phyloP scores from a whole-genome alignment of 805 yeast genomes.

The Starmerella cellae region DNA sequence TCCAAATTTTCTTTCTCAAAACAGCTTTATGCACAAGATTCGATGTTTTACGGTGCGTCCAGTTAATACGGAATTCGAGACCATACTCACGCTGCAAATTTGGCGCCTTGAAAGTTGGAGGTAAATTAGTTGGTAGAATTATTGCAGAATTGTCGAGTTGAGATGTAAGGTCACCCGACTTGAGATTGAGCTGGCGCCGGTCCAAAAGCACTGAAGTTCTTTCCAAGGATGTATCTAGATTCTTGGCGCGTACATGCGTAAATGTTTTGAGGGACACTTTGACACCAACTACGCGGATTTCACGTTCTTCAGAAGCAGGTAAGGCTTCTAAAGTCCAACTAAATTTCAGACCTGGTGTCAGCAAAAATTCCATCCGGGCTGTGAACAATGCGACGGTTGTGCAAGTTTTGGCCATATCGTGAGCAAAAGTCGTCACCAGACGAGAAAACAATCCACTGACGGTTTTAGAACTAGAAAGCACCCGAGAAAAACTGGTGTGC shows the following conservation, averaged over 20 bases:
- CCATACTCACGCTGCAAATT: constrained; percentile 39
- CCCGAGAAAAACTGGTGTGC: constrained; percentile 6
- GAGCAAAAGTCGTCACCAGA: constrained; percentile 13
- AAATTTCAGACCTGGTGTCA: constrained; percentile 19
- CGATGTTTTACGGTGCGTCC: constrained; percentile 19
- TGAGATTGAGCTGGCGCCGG: constrained; percentile 3
- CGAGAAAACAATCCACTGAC: constrained; percentile 15
- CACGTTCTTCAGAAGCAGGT: constrained; percentile 2
- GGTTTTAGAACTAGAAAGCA: constrained; percentile 11
- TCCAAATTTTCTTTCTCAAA: constrained; percentile 12
- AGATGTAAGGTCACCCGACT: constrained; percentile 20
- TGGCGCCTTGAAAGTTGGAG: constrained; percentile 47
- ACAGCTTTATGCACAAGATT: constrained; percentile 16
- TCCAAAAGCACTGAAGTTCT: constrained; percentile 1
- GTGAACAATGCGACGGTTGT: constrained; percentile 9
- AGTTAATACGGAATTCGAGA: constrained; percentile 25
- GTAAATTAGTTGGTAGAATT: constrained; percentile 35
- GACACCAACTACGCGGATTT: constrained; percentile 8
- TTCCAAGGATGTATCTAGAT: constrained; percentile 10
- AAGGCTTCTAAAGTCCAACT: constrained; percentile 10
- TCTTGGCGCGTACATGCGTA: constrained; percentile 17
- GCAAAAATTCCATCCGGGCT: constrained; percentile 13
- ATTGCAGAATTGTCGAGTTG: constrained; percentile 25
- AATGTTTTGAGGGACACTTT: constrained; percentile 5
- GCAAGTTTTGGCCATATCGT: constrained; percentile 15